Conservation (phyloP, 2,329 filamentous ascomycete species). For the Colletotrichum euphorbiae region DNA sequence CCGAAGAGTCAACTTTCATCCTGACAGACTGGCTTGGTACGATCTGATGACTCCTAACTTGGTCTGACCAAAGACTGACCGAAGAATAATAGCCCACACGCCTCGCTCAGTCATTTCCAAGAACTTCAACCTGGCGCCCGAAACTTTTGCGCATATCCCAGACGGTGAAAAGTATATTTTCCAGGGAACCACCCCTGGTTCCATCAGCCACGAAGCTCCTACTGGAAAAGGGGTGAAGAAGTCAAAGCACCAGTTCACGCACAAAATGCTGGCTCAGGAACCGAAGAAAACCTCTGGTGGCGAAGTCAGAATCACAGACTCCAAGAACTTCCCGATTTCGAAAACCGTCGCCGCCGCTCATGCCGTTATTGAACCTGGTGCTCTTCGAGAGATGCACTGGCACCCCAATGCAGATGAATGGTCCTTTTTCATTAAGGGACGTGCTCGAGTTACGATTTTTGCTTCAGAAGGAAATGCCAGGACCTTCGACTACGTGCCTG, state of each 20-base stretch:
- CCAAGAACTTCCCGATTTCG: constrained; percentile 78
- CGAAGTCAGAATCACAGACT: constrained; percentile 79
- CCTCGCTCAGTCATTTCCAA: constrained; percentile 78
- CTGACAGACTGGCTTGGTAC: constrained; percentile 78
- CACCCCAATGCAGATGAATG: constrained; percentile 84
- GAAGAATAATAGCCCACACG: constrained; percentile 65
- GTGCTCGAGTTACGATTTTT: constrained; percentile 80
- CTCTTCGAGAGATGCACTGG: constrained; percentile 85
- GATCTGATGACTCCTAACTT: constrained; percentile 39
- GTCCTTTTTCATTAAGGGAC: constrained; percentile 81
- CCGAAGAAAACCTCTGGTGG: constrained; percentile 76
- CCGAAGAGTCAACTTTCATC: constrained; percentile 76
- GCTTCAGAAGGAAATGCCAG: constrained; percentile 74
- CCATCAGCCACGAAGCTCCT: constrained; percentile 74
- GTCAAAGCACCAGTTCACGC: constrained; percentile 76
- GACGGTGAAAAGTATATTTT: constrained; percentile 81
- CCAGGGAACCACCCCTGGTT: constrained; percentile 72
- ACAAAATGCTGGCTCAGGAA: constrained; percentile 77
- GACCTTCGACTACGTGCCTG: constrained; percentile 80
- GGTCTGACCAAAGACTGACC: constrained; percentile 30
- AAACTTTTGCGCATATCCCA: constrained; percentile 77
- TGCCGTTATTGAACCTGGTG: constrained; percentile 76
- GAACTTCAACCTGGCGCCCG: constrained; percentile 79
- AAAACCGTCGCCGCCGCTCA: constrained; percentile 79
- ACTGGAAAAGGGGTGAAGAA: constrained; percentile 71